Evolutionary conservation across 257 asterid genomes (phyloP).

Genomic region (Leptodermis oblonga): DNA sequence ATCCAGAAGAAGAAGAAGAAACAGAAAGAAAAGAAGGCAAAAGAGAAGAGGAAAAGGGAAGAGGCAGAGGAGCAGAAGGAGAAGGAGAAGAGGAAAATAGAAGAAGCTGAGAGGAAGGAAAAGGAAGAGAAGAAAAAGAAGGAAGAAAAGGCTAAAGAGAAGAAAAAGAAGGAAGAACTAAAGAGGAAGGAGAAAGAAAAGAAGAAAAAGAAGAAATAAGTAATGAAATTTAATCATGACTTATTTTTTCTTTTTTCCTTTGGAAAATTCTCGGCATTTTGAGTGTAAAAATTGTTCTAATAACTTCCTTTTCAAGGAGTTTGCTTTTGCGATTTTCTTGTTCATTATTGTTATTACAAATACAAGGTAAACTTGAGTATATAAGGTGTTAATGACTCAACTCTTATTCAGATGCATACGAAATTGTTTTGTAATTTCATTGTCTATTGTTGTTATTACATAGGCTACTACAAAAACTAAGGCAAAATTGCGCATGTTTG

Average conservation of each 20-base stretch:
- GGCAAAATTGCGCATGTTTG: too few relatives aligned
- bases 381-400: too few relatives aligned
- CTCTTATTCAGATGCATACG: too few relatives aligned
- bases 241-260: not conserved
- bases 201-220: not conserved
- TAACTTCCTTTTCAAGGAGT: not conserved
- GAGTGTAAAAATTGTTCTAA: not conserved
- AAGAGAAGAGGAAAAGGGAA: conserved; percentile 4
- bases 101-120: not conserved
- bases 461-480: too few relatives aligned
- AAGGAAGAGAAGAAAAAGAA: not conserved
- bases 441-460: too few relatives aligned
- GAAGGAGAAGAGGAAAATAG: not conserved
- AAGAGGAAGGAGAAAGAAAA: conserved; percentile 1
- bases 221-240: too few relatives aligned
- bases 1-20: conserved; percentile 12
- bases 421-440: too few relatives aligned
- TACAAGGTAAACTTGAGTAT: too few relatives aligned
- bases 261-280: not conserved
- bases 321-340: not conserved
- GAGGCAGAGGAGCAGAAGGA: not conserved
- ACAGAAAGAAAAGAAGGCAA: conserved; percentile 1
- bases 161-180: not conserved
- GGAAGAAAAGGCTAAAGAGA: not conserved
- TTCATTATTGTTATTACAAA: too few relatives aligned